phyloP scores from a whole-genome alignment of 176 grass and related monocot species.

The Rhipidocladum racemiflorum region DNA sequence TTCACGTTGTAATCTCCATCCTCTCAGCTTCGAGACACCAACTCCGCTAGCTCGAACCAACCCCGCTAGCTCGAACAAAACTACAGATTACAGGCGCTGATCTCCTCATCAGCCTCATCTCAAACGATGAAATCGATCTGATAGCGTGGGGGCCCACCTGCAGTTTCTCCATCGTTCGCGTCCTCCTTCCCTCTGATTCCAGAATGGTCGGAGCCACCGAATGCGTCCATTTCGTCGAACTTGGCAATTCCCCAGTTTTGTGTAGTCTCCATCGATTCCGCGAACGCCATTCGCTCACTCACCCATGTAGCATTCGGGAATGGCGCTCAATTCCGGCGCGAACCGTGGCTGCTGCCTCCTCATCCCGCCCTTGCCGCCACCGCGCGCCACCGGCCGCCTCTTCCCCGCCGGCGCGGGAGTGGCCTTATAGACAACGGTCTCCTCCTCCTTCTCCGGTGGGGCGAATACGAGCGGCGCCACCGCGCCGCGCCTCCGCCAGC shows the following conservation, averaged over 20 bases:
- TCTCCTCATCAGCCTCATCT: background rate
- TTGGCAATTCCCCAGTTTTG: background rate
- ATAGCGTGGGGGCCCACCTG: background rate
- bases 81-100: background rate
- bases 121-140: background rate
- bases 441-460: background rate
- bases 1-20: background rate
- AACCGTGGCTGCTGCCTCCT: conserved; percentile 32
- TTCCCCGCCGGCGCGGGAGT: background rate
- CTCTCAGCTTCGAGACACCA: background rate
- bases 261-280: background rate
- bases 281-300: conserved; percentile 2
- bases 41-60: background rate
- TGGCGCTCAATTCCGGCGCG: conserved; percentile 43
- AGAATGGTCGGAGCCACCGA: background rate
- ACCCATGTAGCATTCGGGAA: conserved; percentile 46
- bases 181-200: background rate
- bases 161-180: background rate
- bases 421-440: background rate
- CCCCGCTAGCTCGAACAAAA: background rate
- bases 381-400: background rate
- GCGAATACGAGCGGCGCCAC: conserved; percentile 50
- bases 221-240: background rate
- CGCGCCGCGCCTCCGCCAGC: background rate
- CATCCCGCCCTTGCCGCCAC: background rate